Evolutionary conservation across 176 grass and related monocot genomes (phyloP).

Genomic region (Melocanna baccifera): DNA sequence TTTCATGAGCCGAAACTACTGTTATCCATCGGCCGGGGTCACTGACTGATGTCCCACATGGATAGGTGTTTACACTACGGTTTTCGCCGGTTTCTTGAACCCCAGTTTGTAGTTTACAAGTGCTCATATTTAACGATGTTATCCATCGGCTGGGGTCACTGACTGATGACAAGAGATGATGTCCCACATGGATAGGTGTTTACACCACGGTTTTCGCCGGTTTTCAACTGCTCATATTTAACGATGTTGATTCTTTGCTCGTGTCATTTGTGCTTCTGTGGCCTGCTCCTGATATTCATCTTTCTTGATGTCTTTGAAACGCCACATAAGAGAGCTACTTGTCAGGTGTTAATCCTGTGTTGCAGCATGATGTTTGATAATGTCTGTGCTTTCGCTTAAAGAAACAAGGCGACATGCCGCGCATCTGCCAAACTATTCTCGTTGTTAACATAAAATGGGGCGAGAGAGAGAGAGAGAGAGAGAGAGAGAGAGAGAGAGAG

Average conservation of each 20-base stretch:
- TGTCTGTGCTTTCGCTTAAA: constrained; percentile 1
- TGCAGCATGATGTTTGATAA: neutral
- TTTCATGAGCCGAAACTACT: neutral
- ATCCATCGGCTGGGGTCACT: neutral
- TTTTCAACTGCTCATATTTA: too few species aligned
- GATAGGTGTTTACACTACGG: too few species aligned
- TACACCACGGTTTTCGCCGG: too few species aligned
- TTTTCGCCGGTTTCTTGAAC: too few species aligned
- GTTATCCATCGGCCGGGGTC: neutral
- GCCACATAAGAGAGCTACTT: neutral
- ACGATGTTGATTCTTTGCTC: too few species aligned
- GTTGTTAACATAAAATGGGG: neutral
- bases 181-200: neutral
- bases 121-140: neutral
- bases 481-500: too few species aligned
- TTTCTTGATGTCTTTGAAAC: too few species aligned
- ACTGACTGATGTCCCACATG: neutral
- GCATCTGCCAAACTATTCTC: neutral
- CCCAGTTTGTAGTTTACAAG: too few species aligned
- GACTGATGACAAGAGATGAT: too few species aligned
- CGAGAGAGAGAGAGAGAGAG: too few species aligned
- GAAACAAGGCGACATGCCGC: neutral
- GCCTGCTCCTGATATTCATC: too few species aligned
- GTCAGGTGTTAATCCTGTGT: neutral
- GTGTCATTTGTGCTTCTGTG: too few species aligned